phyloP scores from a whole-genome alignment of 78 protist species.

The Dictyostelium capitatum region DNA sequence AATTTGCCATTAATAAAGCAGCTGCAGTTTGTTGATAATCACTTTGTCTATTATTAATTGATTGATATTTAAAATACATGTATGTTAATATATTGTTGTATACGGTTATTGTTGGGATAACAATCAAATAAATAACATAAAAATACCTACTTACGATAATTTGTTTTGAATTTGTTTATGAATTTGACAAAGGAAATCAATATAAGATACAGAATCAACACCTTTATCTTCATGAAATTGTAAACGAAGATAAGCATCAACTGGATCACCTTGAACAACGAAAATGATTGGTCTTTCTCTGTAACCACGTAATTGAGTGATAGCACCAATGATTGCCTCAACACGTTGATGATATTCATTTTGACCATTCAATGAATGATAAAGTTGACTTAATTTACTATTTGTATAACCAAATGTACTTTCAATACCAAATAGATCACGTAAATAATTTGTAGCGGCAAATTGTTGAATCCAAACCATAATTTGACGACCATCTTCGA shows the following conservation, averaged over 20 bases:
- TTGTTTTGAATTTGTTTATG: slow-evolving; percentile 84
- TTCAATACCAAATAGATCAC: slow-evolving; percentile 46
- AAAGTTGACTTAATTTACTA: slow-evolving; percentile 25
- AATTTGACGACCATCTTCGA: slow-evolving; percentile 69
- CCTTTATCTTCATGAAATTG: slow-evolving; percentile 80
- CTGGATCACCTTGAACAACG: slow-evolving; percentile 26
- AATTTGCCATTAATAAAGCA: slow-evolving; percentile 39
- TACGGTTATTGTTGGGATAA: no score
- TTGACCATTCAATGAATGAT: slow-evolving; percentile 1
- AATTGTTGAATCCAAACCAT: slow-evolving; percentile 65
- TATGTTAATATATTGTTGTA: no score
- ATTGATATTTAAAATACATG: no score
- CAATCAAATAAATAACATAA: no score
- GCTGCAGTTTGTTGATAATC: slow-evolving; percentile 34
- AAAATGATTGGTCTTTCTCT: slow-evolving; percentile 40
- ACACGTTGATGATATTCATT: slow-evolving; percentile 55
- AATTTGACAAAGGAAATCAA: slow-evolving; percentile 81
- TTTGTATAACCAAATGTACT: slow-evolving; percentile 27
- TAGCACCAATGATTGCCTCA: slow-evolving; percentile 21
- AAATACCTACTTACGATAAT: slow-evolving; percentile 65
- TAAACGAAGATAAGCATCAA: slow-evolving; percentile 32
- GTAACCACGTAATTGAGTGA: slow-evolving; percentile 27
- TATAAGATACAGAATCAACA: slow-evolving; percentile 62
- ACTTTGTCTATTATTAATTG: slow-evolving; percentile 14
- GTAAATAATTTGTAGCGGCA: slow-evolving; percentile 21